Conservation (phyloP, 2,329 filamentous ascomycete species). For the Phaeoacremonium minimum region DNA sequence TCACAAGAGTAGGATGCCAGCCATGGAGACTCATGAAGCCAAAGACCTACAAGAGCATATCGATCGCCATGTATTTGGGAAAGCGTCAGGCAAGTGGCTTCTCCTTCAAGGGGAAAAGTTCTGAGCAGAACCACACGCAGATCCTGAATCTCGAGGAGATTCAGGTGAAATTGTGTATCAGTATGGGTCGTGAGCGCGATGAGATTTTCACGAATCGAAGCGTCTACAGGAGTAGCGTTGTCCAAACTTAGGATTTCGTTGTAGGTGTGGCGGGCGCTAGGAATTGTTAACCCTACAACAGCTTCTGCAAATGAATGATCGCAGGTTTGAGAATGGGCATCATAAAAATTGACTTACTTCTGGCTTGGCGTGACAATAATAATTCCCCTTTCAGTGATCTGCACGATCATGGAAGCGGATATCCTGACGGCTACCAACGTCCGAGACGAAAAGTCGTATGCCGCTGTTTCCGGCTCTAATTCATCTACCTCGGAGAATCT, state of each 20-base stretch:
- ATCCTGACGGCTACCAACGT: conserved; percentile 43
- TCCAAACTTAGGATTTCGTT: conserved; percentile 23
- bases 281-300: conserved; percentile 9
- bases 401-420: conserved; percentile 35
- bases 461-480: conserved; percentile 31
- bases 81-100: conserved; percentile 44
- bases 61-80: conserved; percentile 18
- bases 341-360: conserved; percentile 25
- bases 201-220: conserved; percentile 29
- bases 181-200: conserved; percentile 38
- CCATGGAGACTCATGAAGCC: conserved; percentile 23
- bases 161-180: conserved; percentile 29
- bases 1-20: conserved; percentile 22
- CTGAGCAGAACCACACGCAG: conserved; percentile 17
- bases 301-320: too few relatives aligned
- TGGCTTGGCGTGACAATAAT: conserved; percentile 30
- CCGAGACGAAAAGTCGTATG: conserved; percentile 47
- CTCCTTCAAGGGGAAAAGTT: conserved; percentile 26
- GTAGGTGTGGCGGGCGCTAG: conserved; percentile 21
- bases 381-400: conserved; percentile 48
- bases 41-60: conserved; percentile 28
- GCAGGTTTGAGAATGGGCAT: background rate
- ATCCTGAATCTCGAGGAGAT: conserved; percentile 27
- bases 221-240: conserved; percentile 32
- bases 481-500: conserved; percentile 42